These are phyloP conservation scores for Metroxylon sagu DNA, from an alignment of 176 grass and related monocot genomes.

Conservation along the genomic window DNA sequence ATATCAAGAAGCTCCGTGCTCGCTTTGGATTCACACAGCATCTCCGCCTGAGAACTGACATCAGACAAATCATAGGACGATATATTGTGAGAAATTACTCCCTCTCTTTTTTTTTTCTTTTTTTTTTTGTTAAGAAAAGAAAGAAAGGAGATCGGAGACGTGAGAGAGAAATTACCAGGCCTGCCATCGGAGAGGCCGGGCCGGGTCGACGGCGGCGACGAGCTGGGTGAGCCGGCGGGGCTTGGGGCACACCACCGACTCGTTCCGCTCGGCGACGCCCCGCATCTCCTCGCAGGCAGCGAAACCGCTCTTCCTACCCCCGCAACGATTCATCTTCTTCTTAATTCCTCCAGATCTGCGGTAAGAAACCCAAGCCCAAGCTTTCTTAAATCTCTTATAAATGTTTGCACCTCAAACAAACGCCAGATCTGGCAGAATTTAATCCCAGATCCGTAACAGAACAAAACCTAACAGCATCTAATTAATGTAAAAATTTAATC, in stretches of 20 bases:
- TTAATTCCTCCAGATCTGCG: background rate
- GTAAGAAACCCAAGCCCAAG: too few relatives aligned
- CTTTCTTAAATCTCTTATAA: too few relatives aligned
- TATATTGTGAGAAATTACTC: too few relatives aligned
- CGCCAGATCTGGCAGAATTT: too few relatives aligned
- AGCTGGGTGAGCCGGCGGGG: slow-evolving; percentile 15
- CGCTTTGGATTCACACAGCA: background rate
- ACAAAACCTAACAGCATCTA: too few relatives aligned
- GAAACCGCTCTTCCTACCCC: slow-evolving; percentile 4
- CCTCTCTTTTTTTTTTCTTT: too few relatives aligned
- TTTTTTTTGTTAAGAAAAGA: background rate
- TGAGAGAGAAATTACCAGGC: background rate
- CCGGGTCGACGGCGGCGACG: background rate
- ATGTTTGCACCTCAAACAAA: too few relatives aligned
- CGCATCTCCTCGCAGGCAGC: slow-evolving; percentile 8
- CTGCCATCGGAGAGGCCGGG: slow-evolving; percentile 7
- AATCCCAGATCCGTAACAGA: too few relatives aligned
- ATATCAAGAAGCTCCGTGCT: slow-evolving; percentile 1
- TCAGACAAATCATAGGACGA: too few relatives aligned
- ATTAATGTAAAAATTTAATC: too few relatives aligned
- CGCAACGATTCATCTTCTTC: slow-evolving; percentile 10
- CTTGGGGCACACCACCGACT: slow-evolving; percentile 19
- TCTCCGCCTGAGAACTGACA: slow-evolving; percentile 7
- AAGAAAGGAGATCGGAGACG: background rate
- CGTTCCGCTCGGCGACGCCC: background rate